phyloP scores from a whole-genome alignment of 192 early-diverging fungal species.

The Kappamyces sp. region DNA sequence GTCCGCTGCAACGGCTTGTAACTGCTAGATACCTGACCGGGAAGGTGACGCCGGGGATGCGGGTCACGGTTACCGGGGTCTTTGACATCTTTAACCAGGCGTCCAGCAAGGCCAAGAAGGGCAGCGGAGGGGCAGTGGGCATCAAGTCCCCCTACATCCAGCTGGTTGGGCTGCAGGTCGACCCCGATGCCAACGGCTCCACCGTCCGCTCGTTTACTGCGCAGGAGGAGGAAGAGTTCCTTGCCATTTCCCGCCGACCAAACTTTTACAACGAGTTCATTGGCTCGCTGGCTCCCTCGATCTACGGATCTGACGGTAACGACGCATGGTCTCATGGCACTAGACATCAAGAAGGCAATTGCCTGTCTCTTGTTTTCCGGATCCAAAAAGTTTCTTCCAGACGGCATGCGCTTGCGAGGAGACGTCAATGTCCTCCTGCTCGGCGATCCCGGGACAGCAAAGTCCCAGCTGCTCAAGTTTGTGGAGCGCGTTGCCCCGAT shows the following conservation, averaged over 20 bases:
- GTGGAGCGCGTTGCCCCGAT: constrained; percentile 93
- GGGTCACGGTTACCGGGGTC: constrained; percentile 89
- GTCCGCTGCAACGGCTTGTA: constrained; percentile 19
- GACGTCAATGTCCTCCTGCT: constrained; percentile 96
- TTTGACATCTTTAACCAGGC: constrained; percentile 87
- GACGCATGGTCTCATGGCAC: neutral
- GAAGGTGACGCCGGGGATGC: constrained; percentile 87
- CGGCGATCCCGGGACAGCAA: constrained; percentile 98
- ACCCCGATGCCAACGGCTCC: constrained; percentile 62
- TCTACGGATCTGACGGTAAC: constrained; percentile 84
- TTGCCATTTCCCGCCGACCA: constrained; percentile 77
- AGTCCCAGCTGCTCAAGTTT: constrained; percentile 97
- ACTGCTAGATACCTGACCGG: constrained; percentile 65
- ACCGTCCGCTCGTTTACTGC: constrained; percentile 68
- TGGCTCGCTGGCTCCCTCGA: constrained; percentile 91
- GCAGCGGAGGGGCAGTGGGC: constrained; percentile 74
- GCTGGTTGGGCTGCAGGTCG: constrained; percentile 85
- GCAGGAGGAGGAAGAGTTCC: constrained; percentile 90
- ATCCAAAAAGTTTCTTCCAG: constrained; percentile 90
- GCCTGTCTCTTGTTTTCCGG: constrained; percentile 93
- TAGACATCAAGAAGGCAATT: constrained; percentile 96
- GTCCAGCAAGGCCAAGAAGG: constrained; percentile 40
- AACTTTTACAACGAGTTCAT: constrained; percentile 88
- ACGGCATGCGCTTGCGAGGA: constrained; percentile 94
- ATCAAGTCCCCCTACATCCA: constrained; percentile 91